Base-by-base conservation (phyloP, 306 rosid genomes). In the Rosa rugosa region DNA sequence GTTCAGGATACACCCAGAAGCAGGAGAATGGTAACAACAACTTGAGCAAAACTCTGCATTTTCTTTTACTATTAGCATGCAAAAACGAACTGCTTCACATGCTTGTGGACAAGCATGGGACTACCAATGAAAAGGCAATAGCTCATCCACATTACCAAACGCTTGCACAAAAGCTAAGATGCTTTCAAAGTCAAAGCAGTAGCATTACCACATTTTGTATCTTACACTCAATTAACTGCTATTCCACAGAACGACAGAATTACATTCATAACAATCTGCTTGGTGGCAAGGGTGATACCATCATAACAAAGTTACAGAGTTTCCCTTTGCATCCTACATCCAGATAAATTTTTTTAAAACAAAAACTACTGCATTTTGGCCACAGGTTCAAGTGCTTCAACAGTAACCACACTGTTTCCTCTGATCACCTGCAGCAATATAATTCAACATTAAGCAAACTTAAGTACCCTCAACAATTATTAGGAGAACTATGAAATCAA, bases 371-470 rank as follows among this genome's bases (percentile, higher is more conserved):
- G 86, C 68, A 78, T n/a, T 42, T 90, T 86, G 81, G 85, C 90
- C 65, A 95, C 99, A 1, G 99, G 99, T 81, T 95, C 99, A 50
- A 95, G 99, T 7, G 99, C 99, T 83, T 95, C 98, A 76, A 95
- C 99, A 3, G 99, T 95, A 78, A 95, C 99, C 75, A 95, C 98
- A 71, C 99, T 93, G 41, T 95, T 95, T 82, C 99, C 99, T 78
- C 99, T 80, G 66, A 95, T 87, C 53, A 95, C 99, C 98, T 95
- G 96, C 83, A 86, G 75, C 50, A 82, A 79, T 17, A 76, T 65
- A 45, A 34, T 68, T 36, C 70, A 16, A 45, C 77, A 75, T 23
- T 71, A 11, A 34, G 17, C 16, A 75, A 47, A 78, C 46, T 70
- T 20, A 45, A 59, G 22, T 41, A 6, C 17, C 51, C 44, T 65